Evolutionary conservation across 148 eudicot species (phyloP), one percentile per base, ranked within the genome.

Genomic region (Nyssa sinensis): DNA sequence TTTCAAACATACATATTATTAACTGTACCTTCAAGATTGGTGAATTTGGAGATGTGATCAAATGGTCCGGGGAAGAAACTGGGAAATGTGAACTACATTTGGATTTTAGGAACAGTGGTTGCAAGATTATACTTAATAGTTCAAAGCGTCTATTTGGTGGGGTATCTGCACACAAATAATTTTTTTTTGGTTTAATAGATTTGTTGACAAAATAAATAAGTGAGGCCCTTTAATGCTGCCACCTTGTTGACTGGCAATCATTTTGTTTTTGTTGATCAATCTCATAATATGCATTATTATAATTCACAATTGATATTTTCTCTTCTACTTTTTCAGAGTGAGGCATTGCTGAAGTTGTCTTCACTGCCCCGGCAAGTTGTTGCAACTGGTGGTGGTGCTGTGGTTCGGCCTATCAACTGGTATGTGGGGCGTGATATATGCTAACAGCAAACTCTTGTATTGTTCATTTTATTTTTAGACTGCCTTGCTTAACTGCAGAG

Each of bases 331-430:
- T 53, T 33, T 47, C n/a, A 74, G 77, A 74, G 64, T 39, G 73
- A 75, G 21, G 73, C 58, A 2, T 66, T 75, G 72, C 47, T 58
- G 39, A 49, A 59, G 25, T 58, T 75, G 66, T 67, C 78, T 59
- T 17, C 31, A n/a, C 28, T 59, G 66, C 58, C 72, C 1, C 34
- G 41, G 34, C 72, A 66, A 57, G 72, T 75, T 58, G 64, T 67
- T 35, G 65, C 78, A 23, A 75, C 78, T 41, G 72, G 78, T 60
- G 78, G 78, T 58, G 78, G 78, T 75, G 78, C 73, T 0, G 78
- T 67, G 58, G 29, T 61, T 32, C 66, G 49, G 2, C 37, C 66
- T 25, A 60, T 57, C 35, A 75, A 75, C 44, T 75, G 78, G 78
- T 75, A 75, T 32, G 72, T 16, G 30, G 10, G 25, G 39, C 78